Evolutionary conservation across 768 basidiomycete species (phyloP), one percentile per base, ranked within the genome.

Genomic region (Mycena filopes): DNA sequence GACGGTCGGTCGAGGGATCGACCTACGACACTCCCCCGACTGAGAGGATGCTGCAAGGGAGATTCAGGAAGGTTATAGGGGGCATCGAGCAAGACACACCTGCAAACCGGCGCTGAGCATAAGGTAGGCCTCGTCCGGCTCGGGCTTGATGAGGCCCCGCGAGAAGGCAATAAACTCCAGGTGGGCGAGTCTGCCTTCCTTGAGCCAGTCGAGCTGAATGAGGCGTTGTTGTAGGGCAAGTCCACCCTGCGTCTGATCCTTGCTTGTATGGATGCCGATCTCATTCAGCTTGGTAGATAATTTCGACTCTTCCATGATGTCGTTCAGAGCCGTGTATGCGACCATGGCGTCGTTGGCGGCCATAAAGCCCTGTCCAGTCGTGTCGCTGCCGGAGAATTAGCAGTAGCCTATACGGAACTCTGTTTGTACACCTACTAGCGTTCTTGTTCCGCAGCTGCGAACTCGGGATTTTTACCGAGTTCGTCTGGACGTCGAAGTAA

Each of bases 311-410:
- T 65, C 51, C 31, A 47, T 33, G 43, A 59, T 53, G 5, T 60
- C 55, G n/a, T 56, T 53, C 45, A 65, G n/a, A 33, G 64, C 18
- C 2, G 45, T 49, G 46, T 60, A 65, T 8, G 42, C 38, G 45
- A 41, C 8, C 6, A 36, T 26, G 29, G 38, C 26, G 13, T 65
- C 57, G 38, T 25, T 59, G 33, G 48, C 18, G 13, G 57, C 51
- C 47, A 65, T 50, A 50, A 51, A 65, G 2, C 64, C 64, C 29
- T 59, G 28, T 10, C 64, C 64, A n/a, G 57, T 60, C 28, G 46
- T 48, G 1, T 47, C 53, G 26, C 64, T 65, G 46, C 1, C 11
- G 11, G 15, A 36, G 10, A 36, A 36, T 36, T 10, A 36, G 9
- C 11, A 36, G 9, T 36, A 15, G 36, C 21, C 2, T 7, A 28